Percentiles rank a stretch among this genome's conserved stretches.
Conservation (phyloP, 148 eudicot genomes). For the Diospyros lotus region DNA sequence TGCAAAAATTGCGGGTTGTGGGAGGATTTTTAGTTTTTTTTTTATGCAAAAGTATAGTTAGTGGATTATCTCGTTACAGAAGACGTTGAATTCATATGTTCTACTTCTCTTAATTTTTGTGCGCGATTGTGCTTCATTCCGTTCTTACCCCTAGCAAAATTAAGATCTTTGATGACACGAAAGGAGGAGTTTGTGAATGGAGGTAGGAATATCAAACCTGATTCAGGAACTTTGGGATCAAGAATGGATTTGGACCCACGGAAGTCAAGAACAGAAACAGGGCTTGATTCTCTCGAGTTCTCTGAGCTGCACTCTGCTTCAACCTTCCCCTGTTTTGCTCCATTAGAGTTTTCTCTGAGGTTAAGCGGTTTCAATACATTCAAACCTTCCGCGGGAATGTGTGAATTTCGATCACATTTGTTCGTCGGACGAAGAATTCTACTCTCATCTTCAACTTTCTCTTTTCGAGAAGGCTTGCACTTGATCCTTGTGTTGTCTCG, state of each 20-base stretch:
- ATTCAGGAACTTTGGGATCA: background rate
- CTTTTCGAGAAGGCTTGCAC: background rate
- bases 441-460: background rate
- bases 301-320: background rate
- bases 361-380: background rate
- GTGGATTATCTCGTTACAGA: too few relatives aligned
- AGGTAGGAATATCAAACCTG: background rate
- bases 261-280: slow-evolving; percentile 1
- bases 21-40: too few relatives aligned
- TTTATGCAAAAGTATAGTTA: too few relatives aligned
- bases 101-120: too few relatives aligned
- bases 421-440: background rate
- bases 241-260: background rate
- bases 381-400: background rate
- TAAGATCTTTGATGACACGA: too few relatives aligned
- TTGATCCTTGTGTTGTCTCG: slow-evolving; percentile 17
- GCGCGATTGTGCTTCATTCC: too few relatives aligned
- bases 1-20: too few relatives aligned
- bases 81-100: too few relatives aligned
- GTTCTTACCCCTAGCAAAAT: too few relatives aligned
- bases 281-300: background rate
- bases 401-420: background rate
- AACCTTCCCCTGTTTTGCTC: background rate
- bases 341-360: background rate
- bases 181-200: background rate